Percentiles rank a stretch among this genome's conserved stretches.
Conservation (phyloP, 208 protist genomes). For the Leishmania lainsoni region DNA sequence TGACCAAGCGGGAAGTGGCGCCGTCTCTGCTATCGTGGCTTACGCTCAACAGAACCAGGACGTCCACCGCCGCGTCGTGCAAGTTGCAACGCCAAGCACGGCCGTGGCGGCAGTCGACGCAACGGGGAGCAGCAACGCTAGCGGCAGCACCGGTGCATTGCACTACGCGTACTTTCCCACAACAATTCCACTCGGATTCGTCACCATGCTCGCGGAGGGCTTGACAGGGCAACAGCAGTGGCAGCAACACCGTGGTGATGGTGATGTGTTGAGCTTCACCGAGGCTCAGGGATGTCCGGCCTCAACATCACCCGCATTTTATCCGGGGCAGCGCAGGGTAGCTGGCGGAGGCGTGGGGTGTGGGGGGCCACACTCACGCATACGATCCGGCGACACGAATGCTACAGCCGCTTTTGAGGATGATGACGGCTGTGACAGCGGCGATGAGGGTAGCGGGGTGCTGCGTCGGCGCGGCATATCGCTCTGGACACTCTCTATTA, state of each 20-base stretch:
- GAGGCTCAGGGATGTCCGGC: background rate
- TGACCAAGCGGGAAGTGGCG: background rate
- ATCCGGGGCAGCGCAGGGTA: background rate
- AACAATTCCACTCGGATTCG: conserved; percentile 43
- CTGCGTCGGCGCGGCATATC: conserved; percentile 16
- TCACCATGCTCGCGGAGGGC: conserved; percentile 23
- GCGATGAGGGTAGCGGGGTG: conserved; percentile 3
- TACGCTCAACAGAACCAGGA: conserved; percentile 35
- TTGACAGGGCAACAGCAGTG: conserved; percentile 17
- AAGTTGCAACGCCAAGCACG: background rate
- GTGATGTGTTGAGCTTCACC: background rate
- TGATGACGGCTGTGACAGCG: background rate
- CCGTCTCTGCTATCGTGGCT: conserved; percentile 1
- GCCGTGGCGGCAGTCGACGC: background rate
- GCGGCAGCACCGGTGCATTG: background rate
- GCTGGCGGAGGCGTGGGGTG: background rate
- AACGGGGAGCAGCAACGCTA: background rate
- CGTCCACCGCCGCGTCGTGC: conserved; percentile 29
- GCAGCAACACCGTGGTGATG: conserved; percentile 5
- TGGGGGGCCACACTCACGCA: background rate
- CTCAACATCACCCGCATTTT: background rate
- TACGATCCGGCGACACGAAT: background rate
- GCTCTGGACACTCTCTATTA: conserved; percentile 24
- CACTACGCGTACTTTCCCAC: conserved; percentile 35
- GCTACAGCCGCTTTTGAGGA: background rate